Evolutionary conservation across 164 flowering plant genomes (phyloP).

Genomic region (Macadamia integrifolia): DNA sequence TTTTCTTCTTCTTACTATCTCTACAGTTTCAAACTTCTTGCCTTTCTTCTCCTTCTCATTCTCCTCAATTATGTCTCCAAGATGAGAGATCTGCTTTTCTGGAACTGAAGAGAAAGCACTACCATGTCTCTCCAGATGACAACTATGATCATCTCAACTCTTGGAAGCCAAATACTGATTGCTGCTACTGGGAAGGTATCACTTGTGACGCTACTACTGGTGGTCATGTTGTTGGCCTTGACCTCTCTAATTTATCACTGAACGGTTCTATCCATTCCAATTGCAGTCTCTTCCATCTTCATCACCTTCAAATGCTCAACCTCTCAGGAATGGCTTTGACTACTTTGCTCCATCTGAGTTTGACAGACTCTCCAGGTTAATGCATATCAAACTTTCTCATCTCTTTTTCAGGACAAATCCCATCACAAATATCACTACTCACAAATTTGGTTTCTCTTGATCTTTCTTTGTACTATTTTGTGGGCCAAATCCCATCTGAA

Average conservation of each 20-base stretch:
- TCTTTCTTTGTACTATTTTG: no score
- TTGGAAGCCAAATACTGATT: constrained; percentile 4
- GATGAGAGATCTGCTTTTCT: no score
- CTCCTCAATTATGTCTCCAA: no score
- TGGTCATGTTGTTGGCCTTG: constrained; percentile 9
- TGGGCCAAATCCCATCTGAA: background rate
- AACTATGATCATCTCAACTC: background rate
- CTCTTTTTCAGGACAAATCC: constrained; percentile 11
- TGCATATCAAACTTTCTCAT: constrained; percentile 13
- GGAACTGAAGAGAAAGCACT: no score
- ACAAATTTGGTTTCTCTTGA: background rate
- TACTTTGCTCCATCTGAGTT: background rate
- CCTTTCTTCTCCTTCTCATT: no score
- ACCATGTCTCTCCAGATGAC: no score
- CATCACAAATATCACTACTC: background rate
- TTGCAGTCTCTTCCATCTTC: constrained; percentile 14
- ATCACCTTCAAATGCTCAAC: constrained; percentile 7
- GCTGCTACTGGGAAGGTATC: constrained; percentile 18
- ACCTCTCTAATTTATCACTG: constrained; percentile 12
- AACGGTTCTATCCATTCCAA: constrained; percentile 3
- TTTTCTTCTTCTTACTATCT: no score
- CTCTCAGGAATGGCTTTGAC: constrained; percentile 7
- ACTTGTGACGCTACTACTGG: constrained; percentile 1
- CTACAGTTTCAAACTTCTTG: no score
- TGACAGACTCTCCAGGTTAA: constrained; percentile 2